phyloP scores from a whole-genome alignment of 2,329 filamentous ascomycete species.

The Sporothrix phasma region DNA sequence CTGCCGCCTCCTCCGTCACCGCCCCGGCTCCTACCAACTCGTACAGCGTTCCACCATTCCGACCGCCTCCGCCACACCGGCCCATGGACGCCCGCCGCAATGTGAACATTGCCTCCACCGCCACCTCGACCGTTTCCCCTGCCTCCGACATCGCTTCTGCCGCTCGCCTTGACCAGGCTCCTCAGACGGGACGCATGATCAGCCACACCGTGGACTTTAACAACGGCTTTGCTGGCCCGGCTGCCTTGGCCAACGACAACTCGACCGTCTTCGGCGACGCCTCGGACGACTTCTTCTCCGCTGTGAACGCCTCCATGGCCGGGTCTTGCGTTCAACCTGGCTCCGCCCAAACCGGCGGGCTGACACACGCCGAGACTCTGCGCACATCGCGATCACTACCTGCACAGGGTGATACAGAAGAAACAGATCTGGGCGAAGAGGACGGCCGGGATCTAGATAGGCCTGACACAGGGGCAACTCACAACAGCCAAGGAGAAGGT shows the following conservation, averaged over 20 bases:
- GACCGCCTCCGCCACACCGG: conserved; percentile 2
- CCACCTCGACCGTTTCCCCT: not conserved
- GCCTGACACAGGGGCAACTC: not conserved
- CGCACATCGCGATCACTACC: not conserved
- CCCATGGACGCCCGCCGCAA: not conserved
- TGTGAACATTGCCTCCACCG: not conserved
- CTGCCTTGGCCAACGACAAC: not conserved
- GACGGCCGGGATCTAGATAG: not conserved
- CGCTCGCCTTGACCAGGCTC: not conserved
- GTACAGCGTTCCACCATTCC: conserved; percentile 10
- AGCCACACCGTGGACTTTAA: not conserved
- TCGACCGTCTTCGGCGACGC: not conserved
- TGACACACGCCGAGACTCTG: not conserved
- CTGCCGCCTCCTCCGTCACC: not conserved
- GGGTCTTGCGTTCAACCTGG: conserved; percentile 9
- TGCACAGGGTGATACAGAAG: not conserved
- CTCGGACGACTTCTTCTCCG: not conserved
- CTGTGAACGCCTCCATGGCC: conserved; percentile 6
- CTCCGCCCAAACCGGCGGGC: not conserved
- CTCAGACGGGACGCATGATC: not conserved
- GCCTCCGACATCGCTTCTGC: not conserved
- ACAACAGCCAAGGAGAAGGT: not conserved
- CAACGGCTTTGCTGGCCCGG: not conserved
- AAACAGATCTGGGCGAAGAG: not conserved
- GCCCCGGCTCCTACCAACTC: not conserved